Conservation (phyloP, 2,329 filamentous ascomycete species). For the Camillea tinctor region DNA sequence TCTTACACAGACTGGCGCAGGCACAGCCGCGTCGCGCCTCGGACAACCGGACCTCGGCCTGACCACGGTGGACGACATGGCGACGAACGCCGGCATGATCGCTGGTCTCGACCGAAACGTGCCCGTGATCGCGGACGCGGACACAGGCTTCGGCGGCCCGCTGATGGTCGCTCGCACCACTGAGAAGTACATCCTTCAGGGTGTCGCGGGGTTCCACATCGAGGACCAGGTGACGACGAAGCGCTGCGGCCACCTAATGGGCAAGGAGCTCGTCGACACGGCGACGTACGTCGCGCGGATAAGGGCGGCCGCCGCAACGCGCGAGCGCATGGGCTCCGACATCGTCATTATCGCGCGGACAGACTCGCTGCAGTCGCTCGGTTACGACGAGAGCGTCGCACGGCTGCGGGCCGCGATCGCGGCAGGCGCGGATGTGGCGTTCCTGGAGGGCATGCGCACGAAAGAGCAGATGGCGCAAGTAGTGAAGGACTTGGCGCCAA, state of each 20-base stretch:
- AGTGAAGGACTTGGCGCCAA: conserved; percentile 35
- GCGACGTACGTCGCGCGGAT: conserved; percentile 31
- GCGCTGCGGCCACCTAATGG: conserved; percentile 39
- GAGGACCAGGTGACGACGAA: conserved; percentile 38
- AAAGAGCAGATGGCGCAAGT: conserved; percentile 42
- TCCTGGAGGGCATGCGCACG: conserved; percentile 51
- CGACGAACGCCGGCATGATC: conserved; percentile 62
- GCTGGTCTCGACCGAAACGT: conserved; percentile 53
- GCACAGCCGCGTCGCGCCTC: conserved; percentile 32
- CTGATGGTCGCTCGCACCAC: conserved; percentile 52
- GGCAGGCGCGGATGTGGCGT: conserved; percentile 51
- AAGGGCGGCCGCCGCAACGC: conserved; percentile 32
- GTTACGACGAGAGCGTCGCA: conserved; percentile 50
- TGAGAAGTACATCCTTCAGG: conserved; percentile 29
- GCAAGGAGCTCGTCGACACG: conserved; percentile 35
- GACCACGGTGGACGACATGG: conserved; percentile 62
- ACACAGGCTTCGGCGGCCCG: conserved; percentile 56
- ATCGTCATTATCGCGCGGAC: conserved; percentile 61
- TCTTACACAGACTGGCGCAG: conserved; percentile 25
- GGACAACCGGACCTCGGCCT: conserved; percentile 64
- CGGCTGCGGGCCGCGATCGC: conserved; percentile 45
- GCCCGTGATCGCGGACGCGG: conserved; percentile 61
- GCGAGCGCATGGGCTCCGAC: conserved; percentile 42
- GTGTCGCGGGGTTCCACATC: conserved; percentile 31
- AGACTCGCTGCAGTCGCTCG: conserved; percentile 50